A percentile compares a stretch with the other conserved stretches of the same genome.
phyloP scores from a whole-genome alignment of 148 eudicot species.

The Silene conica region DNA sequence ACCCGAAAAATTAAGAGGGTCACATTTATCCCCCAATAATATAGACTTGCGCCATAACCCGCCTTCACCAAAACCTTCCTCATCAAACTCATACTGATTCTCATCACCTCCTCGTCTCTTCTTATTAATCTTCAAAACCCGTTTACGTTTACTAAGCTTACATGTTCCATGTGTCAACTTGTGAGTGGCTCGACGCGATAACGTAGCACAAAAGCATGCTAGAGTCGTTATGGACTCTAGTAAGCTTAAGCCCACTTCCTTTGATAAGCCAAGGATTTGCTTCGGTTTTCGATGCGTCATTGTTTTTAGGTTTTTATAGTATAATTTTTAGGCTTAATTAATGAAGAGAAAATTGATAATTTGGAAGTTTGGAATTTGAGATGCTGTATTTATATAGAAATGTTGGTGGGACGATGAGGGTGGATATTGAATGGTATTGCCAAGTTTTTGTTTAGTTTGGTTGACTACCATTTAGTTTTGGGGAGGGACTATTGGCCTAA shows the following conservation, averaged over 20 bases:
- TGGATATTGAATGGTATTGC: conserved; percentile 16
- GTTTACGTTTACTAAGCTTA: conserved; percentile 21
- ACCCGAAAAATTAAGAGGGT: conserved; percentile 58
- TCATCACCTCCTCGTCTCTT: not conserved
- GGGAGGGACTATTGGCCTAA: not conserved
- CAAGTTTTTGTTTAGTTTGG: conserved; percentile 11
- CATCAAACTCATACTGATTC: not conserved
- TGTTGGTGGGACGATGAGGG: not conserved
- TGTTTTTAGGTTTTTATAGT: not conserved
- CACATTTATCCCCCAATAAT: conserved; percentile 67
- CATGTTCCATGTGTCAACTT: conserved; percentile 26
- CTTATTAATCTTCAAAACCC: not conserved
- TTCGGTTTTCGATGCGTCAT: conserved; percentile 20
- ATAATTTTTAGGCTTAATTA: not conserved
- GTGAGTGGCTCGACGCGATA: conserved; percentile 31
- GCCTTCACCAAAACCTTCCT: conserved; percentile 28
- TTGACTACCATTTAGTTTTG: conserved; percentile 11
- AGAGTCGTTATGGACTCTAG: conserved; percentile 34
- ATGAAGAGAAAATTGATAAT: not conserved
- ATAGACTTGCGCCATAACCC: conserved; percentile 56
- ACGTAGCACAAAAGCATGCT: conserved; percentile 32
- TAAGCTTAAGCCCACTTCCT: conserved; percentile 27
- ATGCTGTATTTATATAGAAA: not conserved
- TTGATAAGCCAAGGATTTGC: conserved; percentile 27
- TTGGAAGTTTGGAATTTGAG: not conserved